Evolutionary conservation across 345 rosid genomes (phyloP), one percentile per base, ranked within the genome.

Genomic region (Brassica carinata): DNA sequence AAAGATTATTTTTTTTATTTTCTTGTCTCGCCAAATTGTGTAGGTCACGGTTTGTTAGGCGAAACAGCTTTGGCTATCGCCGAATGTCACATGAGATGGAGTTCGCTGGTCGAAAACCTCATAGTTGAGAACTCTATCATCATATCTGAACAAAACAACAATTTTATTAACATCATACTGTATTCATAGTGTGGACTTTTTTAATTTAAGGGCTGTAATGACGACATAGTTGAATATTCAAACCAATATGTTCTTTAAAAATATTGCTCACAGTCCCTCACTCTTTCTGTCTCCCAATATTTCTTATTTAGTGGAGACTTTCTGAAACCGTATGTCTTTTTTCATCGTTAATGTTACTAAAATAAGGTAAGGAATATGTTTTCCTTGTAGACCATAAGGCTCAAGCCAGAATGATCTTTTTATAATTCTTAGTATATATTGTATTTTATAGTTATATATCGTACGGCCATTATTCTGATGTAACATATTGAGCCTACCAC

Each of bases 291-390:
- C 77, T 57, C 55, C 69, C 27, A 34, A 55, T 11, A 7, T 18
- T 79, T 79, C 5, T 27, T 73, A 59, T 58, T 67, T 57, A 61
- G 74, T n/a, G 40, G 17, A 66, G 63, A 23, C 74, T 79, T 58
- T 73, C 36, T 8, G 62, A 57, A 57, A 53, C 10, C 26, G 62
- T 57, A 18, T 31, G 13, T 43, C 15, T 18, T 67, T 67, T 5
- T 78, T 58, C 70, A 26, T 72, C 58, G 58, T 31, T 79, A 61
- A n/a, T 31, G 33, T 79, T 74, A 53, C 83, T 77, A 74, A 74
- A 74, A 59, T 18, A n/a, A 1, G 83, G 30, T 68, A 38, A 67
- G n/a, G 19, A 57, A 18, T 38, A 27, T 66, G 29, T 30, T 40
- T 5, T 13, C 43, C 48, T 9, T 33, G 29, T 69, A 69, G 33